These are phyloP conservation scores for Leptomonas pyrrhocoris DNA, from an alignment of 208 protist genomes.

Conservation along the genomic window DNA sequence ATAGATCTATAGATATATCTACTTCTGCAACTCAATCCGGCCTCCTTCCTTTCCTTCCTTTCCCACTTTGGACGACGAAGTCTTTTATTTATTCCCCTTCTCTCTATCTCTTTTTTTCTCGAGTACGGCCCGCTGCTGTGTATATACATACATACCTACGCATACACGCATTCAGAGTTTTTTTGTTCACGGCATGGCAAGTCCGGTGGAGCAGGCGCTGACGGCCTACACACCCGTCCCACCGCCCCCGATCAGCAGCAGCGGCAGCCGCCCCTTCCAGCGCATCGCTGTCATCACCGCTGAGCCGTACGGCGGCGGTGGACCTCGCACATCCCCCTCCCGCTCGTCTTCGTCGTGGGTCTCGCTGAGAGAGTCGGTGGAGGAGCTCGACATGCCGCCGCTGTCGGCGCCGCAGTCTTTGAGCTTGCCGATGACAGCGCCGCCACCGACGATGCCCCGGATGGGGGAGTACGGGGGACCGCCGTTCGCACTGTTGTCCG, in stretches of 20 bases:
- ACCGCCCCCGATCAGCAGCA: conserved; percentile 16
- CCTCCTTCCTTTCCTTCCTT: too few species aligned
- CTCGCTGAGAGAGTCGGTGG: conserved; percentile 7
- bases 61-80: too few species aligned
- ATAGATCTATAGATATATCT: too few species aligned
- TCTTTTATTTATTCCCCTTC: background rate
- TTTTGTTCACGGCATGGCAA: conserved; percentile 5
- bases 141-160: background rate
- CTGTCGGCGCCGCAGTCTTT: conserved; percentile 10
- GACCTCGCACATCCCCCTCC: conserved; percentile 6
- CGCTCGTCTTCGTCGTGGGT: conserved; percentile 11
- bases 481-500: background rate
- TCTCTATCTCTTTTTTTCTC: background rate
- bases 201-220: conserved; percentile 10
- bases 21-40: too few species aligned
- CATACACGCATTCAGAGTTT: background rate
- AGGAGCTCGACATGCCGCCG: background rate
- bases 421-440: conserved; percentile 3
- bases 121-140: background rate
- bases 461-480: background rate
- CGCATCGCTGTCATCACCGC: conserved; percentile 4
- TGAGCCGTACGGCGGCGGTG: background rate
- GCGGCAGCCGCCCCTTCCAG: conserved; percentile 8
- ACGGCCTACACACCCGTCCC: conserved; percentile 3
- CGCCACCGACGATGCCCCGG: conserved; percentile 8